Conservation (phyloP, 2,329 filamentous ascomycete species). For the Alternaria angustiovoidea region DNA sequence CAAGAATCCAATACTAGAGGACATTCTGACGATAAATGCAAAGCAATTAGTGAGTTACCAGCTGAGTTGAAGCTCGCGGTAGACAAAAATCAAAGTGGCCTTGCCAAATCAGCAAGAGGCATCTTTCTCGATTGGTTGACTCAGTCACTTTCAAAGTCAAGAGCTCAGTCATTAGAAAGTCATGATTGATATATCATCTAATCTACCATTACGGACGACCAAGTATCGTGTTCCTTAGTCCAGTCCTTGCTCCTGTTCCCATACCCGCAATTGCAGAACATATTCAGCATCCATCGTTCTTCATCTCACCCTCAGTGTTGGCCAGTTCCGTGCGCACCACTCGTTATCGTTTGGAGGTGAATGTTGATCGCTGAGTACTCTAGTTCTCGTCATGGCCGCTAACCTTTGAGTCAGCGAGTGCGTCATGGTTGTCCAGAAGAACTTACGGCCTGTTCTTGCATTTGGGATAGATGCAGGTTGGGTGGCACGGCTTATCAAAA, state of each 20-base stretch:
- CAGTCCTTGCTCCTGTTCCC: neutral
- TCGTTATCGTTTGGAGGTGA: neutral
- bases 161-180: neutral
- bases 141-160: neutral
- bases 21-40: neutral
- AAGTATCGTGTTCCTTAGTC: neutral
- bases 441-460: neutral
- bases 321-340: neutral
- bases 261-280: neutral
- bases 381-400: rapidly evolving
- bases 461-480: neutral
- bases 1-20: neutral
- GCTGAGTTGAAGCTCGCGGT: neutral
- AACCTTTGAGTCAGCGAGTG: neutral
- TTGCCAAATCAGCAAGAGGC: neutral
- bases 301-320: neutral
- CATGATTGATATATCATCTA: neutral
- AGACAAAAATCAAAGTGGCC: rapidly evolving
- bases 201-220: neutral
- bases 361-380: neutral
- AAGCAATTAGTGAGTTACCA: neutral
- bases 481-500: neutral
- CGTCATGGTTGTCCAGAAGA: neutral
- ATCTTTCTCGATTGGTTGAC: neutral
- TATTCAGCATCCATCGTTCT: neutral